These are phyloP conservation scores for Phytophthora melonis DNA, from an alignment of 352 stramenopile genomes.

Conservation along the genomic window DNA sequence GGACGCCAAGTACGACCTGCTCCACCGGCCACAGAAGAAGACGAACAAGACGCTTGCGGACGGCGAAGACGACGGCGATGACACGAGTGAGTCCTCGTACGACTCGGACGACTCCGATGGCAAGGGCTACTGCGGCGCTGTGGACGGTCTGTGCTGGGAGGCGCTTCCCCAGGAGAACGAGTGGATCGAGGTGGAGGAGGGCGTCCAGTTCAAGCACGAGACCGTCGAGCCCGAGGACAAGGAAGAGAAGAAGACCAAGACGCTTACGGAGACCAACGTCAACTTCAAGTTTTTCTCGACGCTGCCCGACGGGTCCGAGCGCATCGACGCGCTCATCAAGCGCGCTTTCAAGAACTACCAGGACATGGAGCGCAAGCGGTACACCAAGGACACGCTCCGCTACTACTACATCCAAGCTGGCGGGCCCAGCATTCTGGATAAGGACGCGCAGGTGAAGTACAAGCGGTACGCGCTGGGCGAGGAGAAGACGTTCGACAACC, in stretches of 20 bases:
- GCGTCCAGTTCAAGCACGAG: conserved; percentile 56
- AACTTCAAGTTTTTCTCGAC: conserved; percentile 40
- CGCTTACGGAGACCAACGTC: conserved; percentile 37
- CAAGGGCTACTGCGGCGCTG: conserved; percentile 36
- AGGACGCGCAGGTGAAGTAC: conserved; percentile 33
- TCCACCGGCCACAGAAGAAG: conserved; percentile 51
- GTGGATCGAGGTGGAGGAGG: conserved; percentile 56
- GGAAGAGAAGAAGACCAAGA: conserved; percentile 40
- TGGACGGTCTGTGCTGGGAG: conserved; percentile 52
- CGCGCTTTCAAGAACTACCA: conserved; percentile 52
- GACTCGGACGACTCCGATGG: conserved; percentile 24
- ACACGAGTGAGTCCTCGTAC: conserved; percentile 40
- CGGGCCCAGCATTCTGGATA: conserved; percentile 17
- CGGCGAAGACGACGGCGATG: conserved; percentile 22
- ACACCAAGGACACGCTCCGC: conserved; percentile 49
- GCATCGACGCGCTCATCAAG: conserved; percentile 55
- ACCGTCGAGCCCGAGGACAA: conserved; percentile 40
- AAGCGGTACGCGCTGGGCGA: conserved; percentile 86
- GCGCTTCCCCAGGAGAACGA: conserved; percentile 45
- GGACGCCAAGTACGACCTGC: conserved; percentile 56
- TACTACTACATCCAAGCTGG: conserved; percentile 56
- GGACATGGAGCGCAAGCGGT: conserved; percentile 41
- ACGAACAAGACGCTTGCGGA: conserved; percentile 39
- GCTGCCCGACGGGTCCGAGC: conserved; percentile 38
- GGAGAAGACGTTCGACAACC: conserved; percentile 88